Evolutionary conservation across 352 stramenopile species (phyloP).

Genomic region (Phytopythium litorale): DNA sequence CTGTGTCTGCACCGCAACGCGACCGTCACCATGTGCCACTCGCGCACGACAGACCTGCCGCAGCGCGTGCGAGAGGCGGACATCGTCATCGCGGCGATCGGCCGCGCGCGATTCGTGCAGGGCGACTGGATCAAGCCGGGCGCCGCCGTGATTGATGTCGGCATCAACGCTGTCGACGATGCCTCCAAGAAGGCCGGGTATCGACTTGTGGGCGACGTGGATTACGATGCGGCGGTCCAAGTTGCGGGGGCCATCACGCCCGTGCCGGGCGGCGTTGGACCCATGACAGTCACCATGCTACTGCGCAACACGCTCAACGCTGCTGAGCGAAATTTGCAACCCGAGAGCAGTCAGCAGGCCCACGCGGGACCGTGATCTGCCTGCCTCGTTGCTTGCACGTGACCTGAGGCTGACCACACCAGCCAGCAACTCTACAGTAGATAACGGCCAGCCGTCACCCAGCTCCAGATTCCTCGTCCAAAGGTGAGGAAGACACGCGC

Average conservation of each 20-base stretch:
- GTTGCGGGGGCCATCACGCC: constrained; percentile 95
- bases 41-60: constrained; percentile 87
- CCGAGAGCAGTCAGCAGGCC: background rate
- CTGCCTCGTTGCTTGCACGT: background rate
- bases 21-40: constrained; percentile 98
- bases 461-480: background rate
- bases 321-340: constrained; percentile 16
- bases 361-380: background rate
- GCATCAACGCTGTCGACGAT: constrained; percentile 97
- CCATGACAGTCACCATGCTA: constrained; percentile 98
- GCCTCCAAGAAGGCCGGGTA: constrained; percentile 79
- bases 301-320: constrained; percentile 79
- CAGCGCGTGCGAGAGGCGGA: constrained; percentile 85
- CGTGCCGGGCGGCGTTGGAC: constrained; percentile 94
- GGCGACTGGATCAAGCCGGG: constrained; percentile 96
- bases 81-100: constrained; percentile 97
- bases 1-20: constrained; percentile 95
- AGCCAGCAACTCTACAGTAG: background rate
- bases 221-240: constrained; percentile 85
- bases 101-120: constrained; percentile 91
- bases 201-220: constrained; percentile 96
- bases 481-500: background rate
- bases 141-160: constrained; percentile 98
- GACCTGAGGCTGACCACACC: background rate
- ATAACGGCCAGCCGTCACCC: background rate